Evolutionary conservation across 495 filamentous ascomycete genomes (phyloP).

Genomic region (Penicillium flavigenum): DNA sequence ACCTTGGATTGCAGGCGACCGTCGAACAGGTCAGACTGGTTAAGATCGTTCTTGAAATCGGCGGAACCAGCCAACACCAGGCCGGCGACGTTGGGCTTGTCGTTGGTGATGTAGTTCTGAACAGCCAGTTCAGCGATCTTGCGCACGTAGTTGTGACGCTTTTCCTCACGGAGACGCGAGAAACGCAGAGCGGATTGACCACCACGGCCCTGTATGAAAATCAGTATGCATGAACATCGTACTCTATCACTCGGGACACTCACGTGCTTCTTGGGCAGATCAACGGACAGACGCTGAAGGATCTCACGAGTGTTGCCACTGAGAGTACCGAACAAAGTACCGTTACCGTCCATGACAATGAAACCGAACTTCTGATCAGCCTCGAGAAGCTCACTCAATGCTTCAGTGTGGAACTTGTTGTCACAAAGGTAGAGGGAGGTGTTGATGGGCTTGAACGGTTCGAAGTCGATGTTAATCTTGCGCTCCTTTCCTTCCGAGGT

Average conservation of each 20-base stretch:
- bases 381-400: slow-evolving; percentile 91
- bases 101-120: slow-evolving; percentile 95
- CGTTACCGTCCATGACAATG: slow-evolving; percentile 99
- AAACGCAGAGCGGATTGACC: slow-evolving; percentile 99
- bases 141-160: slow-evolving; percentile 98
- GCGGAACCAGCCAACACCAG: slow-evolving; percentile 94
- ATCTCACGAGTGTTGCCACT: slow-evolving; percentile 96
- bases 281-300: slow-evolving; percentile 96
- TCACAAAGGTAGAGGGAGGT: slow-evolving; percentile 98
- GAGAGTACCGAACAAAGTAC: slow-evolving; percentile 91
- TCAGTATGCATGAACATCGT: neutral
- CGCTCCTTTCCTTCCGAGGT: slow-evolving; percentile 97
- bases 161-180: slow-evolving; percentile 98
- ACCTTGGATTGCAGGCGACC: slow-evolving; percentile 86
- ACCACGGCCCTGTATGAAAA: slow-evolving; percentile 68
- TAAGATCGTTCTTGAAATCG: slow-evolving; percentile 99
- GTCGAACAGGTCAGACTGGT: slow-evolving; percentile 97
- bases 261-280: slow-evolving; percentile 94
- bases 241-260: slow-evolving; percentile 11
- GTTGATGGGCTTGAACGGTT: slow-evolving; percentile 99
- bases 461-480: slow-evolving; percentile 99
- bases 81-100: slow-evolving; percentile 96
- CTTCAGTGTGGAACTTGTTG: slow-evolving; percentile 99
- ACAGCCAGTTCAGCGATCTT: slow-evolving; percentile 97
- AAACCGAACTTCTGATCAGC: slow-evolving; percentile 99